Evolutionary conservation across 2,329 filamentous ascomycete genomes (phyloP), one percentile per base, ranked within the genome.

Genomic region (Fusarium austroafricanum): DNA sequence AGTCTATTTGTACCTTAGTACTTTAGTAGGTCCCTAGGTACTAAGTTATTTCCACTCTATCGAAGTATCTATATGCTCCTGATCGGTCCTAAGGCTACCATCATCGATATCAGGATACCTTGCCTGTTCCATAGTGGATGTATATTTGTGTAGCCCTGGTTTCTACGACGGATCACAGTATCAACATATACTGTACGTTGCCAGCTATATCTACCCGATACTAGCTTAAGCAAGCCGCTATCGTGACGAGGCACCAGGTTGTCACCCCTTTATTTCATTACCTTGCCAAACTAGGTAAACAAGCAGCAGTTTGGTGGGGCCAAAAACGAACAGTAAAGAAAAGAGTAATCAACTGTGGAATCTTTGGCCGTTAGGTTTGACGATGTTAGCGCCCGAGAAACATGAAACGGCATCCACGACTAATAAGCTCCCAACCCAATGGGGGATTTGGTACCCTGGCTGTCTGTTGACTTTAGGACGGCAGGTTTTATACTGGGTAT

Each of bases 301-400:
- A 45, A 63, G 54, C 53, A 47, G 43, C 31, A 39, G 17, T 45
- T 29, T 40, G 42, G 64, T 67, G 71, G 71, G 59, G 56, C 37
- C 29, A 57, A 37, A 26, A 53, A 17, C 21, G 12, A 55, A 31
- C 21, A 52, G 45, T 49, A 21, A 38, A 51, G 35, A 43, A 51
- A 49, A 57, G 26, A 43, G 51, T 35, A 45, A 61, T 61, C 28
- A 51, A 45, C 35, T 38, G 44, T 51, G 26, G 51, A 68, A 58
- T 51, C 60, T 61, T 68, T 59, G 54, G 47, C 68, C 68, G 63
- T 70, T 58, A 51, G 55, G 57, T 68, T 59, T 71, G 63, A 68
- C 57, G 55, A 68, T 64, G 62, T 73, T 73, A 74, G 72, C 53
- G 61, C 61, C 61, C 44, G 68, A 68, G 64, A 74, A 74, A 72